Evolutionary conservation across 345 rosid species (phyloP).

Genomic region (Linum usitatissimum): DNA sequence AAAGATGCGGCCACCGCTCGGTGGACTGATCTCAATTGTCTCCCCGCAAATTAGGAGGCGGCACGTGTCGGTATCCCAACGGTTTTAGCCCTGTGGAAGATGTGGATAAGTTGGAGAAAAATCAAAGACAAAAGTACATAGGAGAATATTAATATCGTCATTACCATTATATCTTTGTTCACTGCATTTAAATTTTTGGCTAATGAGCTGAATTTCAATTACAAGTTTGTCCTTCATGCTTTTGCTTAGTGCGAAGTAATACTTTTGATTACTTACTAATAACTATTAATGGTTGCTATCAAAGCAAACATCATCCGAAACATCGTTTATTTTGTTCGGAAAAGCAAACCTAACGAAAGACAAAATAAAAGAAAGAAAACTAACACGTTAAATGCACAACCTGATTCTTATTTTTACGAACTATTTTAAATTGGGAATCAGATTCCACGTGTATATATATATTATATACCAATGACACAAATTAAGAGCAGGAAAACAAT

Average conservation of each 20-base stretch:
- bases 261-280: conserved; percentile 12
- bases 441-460: neutral
- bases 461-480: too few relatives aligned
- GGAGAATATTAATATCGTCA: neutral
- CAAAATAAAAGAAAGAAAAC: too few relatives aligned
- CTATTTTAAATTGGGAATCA: conserved; percentile 19
- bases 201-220: conserved; percentile 1
- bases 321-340: too few relatives aligned
- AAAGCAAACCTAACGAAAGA: too few relatives aligned
- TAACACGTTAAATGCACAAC: too few relatives aligned
- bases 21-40: conserved; percentile 84
- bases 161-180: conserved; percentile 1
- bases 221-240: conserved; percentile 4
- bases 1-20: conserved; percentile 76
- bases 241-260: conserved; percentile 9
- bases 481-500: neutral
- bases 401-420: too few relatives aligned
- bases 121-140: conserved; percentile 16
- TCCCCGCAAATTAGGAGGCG: conserved; percentile 56
- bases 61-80: conserved; percentile 83
- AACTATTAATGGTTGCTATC: too few relatives aligned
- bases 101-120: neutral
- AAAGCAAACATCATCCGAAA: too few relatives aligned
- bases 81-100: conserved; percentile 31
- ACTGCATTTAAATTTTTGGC: conserved; percentile 12